phyloP scores from a whole-genome alignment of 495 filamentous ascomycete species.

The Cudoniella acicularis region DNA sequence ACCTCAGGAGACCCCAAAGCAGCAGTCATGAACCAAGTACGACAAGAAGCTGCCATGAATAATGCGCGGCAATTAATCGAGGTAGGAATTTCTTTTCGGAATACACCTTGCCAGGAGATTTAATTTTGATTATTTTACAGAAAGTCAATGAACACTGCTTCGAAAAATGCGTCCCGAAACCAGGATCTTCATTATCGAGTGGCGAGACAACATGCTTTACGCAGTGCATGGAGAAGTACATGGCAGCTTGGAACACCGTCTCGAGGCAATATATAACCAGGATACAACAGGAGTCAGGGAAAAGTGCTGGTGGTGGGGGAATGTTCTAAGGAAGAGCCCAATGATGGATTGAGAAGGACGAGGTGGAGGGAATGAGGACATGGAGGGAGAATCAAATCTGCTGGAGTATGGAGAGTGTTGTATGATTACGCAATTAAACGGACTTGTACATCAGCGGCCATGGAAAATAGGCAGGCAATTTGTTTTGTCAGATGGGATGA shows the following conservation, averaged over 20 bases:
- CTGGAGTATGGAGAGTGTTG: conserved; percentile 1
- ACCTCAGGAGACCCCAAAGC: conserved; percentile 56
- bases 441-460: neutral
- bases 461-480: neutral
- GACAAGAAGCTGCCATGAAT: conserved; percentile 65
- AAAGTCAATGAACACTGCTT: conserved; percentile 98
- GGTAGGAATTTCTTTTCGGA: conserved; percentile 40
- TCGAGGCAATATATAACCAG: conserved; percentile 69
- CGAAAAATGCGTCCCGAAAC: conserved; percentile 84
- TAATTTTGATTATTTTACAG: conserved; percentile 38
- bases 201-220: conserved; percentile 75
- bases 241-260: conserved; percentile 85
- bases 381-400: neutral
- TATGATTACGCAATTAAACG: conserved; percentile 1
- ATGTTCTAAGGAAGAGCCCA: conserved; percentile 24
- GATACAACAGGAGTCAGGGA: conserved; percentile 49
- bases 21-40: conserved; percentile 68
- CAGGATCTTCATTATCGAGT: conserved; percentile 70
- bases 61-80: conserved; percentile 75
- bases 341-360: neutral
- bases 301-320: conserved; percentile 18
- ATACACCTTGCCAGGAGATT: neutral
- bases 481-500: neutral
- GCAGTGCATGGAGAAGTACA: conserved; percentile 96
- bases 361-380: neutral